A percentile compares a stretch with the other conserved stretches of the same genome.
phyloP scores from a whole-genome alignment of 2,329 filamentous ascomycete species.

The Epichloe sibirici region DNA sequence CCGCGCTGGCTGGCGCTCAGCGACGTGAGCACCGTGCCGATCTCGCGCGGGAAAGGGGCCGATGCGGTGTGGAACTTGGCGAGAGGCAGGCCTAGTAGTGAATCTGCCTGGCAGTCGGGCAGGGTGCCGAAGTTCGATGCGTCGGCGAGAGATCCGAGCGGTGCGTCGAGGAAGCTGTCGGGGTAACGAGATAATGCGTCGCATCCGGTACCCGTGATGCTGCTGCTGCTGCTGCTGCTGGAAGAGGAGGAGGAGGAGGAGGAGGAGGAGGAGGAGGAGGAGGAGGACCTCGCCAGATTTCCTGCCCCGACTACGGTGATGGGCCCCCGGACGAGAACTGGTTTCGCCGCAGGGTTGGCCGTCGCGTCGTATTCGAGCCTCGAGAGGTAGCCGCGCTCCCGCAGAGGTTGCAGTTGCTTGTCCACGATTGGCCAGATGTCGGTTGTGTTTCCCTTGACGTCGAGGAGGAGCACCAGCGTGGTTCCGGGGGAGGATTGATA shows the following conservation, averaged over 20 bases:
- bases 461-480: slow-evolving; percentile 50
- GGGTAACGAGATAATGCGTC: slow-evolving; percentile 17
- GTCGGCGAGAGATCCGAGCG: slow-evolving; percentile 30
- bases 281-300: slow-evolving; percentile 19
- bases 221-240: not conserved
- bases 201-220: slow-evolving; percentile 4
- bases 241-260: too few relatives aligned
- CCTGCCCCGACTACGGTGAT: slow-evolving; percentile 59
- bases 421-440: slow-evolving; percentile 16
- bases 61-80: slow-evolving; percentile 56
- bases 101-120: slow-evolving; percentile 1
- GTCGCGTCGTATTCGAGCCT: slow-evolving; percentile 32
- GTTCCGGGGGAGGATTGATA: slow-evolving; percentile 41
- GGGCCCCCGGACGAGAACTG: slow-evolving; percentile 28
- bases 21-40: slow-evolving; percentile 32
- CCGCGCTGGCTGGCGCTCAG: slow-evolving; percentile 28
- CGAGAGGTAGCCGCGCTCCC: slow-evolving; percentile 43
- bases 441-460: slow-evolving; percentile 43
- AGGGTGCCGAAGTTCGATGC: slow-evolving; percentile 1
- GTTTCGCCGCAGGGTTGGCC: slow-evolving; percentile 20
- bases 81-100: slow-evolving; percentile 24
- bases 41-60: slow-evolving; percentile 36
- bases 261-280: too few relatives aligned
- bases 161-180: slow-evolving; percentile 56
- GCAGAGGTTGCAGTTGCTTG: slow-evolving; percentile 38